Percentiles rank a stretch among this genome's conserved stretches.
Evolutionary conservation across 2,329 filamentous ascomycete species (phyloP).

Genomic region (Verticillium klebahnii): DNA sequence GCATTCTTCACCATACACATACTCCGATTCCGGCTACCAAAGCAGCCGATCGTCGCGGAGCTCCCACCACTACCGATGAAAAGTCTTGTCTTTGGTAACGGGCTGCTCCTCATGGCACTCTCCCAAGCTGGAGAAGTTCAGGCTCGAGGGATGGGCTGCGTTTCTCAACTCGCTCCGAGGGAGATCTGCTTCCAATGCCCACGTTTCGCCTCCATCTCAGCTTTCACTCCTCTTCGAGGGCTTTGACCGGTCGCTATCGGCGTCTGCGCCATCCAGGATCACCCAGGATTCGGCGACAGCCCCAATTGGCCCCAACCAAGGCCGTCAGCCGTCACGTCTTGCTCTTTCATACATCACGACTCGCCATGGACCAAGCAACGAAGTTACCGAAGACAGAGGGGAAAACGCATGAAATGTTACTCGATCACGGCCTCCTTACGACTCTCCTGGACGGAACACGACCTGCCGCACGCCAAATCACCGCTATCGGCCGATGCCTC

Average conservation of each 20-base stretch:
- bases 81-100: slow-evolving; percentile 45
- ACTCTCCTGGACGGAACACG: not conserved
- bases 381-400: slow-evolving; percentile 26
- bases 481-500: not conserved
- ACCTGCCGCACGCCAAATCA: not conserved
- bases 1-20: slow-evolving; percentile 33
- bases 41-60: slow-evolving; percentile 42
- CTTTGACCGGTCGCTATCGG: slow-evolving; percentile 35
- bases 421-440: slow-evolving; percentile 13
- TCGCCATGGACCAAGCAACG: slow-evolving; percentile 12
- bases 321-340: not conserved
- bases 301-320: not conserved
- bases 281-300: not conserved
- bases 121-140: slow-evolving; percentile 36
- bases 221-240: slow-evolving; percentile 45
- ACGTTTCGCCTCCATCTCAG: slow-evolving; percentile 35
- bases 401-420: slow-evolving; percentile 6
- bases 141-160: slow-evolving; percentile 39
- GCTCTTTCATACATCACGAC: not conserved
- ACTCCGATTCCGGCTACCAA: slow-evolving; percentile 52
- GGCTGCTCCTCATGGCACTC: slow-evolving; percentile 36
- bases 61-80: slow-evolving; percentile 45
- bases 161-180: slow-evolving; percentile 44
- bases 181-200: slow-evolving; percentile 25
- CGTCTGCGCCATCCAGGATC: slow-evolving; percentile 19